Conservation (phyloP, 1,284 basidiomycete species). For the Boletus semigastroideus region DNA sequence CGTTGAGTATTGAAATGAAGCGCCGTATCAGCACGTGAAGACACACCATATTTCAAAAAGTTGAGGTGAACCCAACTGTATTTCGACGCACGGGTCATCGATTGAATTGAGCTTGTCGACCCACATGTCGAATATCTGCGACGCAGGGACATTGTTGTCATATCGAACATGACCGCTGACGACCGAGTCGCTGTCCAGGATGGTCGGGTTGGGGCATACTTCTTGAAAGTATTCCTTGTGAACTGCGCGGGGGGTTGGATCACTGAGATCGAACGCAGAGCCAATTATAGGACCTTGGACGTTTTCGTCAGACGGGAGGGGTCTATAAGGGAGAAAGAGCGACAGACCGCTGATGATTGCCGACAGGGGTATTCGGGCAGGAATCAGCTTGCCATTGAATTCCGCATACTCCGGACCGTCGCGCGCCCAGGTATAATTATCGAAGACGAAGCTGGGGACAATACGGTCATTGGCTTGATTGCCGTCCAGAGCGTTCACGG, state of each 20-base stretch:
- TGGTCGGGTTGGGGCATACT: conserved; percentile 42
- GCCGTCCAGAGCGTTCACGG: neutral
- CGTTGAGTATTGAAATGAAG: neutral
- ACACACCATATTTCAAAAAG: conserved; percentile 47
- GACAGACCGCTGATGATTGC: conserved; percentile 40
- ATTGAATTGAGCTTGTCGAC: conserved; percentile 37
- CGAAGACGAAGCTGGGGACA: conserved; percentile 39
- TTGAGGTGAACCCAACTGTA: conserved; percentile 34
- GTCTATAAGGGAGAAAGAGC: neutral
- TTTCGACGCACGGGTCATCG: conserved; percentile 44
- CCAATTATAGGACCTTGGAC: conserved; percentile 39
- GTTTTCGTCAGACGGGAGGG: neutral
- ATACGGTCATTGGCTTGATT: neutral
- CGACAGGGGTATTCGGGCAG: conserved; percentile 43
- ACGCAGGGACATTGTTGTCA: conserved; percentile 27
- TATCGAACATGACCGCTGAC: conserved; percentile 24
- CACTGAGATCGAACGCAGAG: conserved; percentile 28
- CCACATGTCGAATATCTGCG: conserved; percentile 40
- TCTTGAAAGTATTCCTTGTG: conserved; percentile 42
- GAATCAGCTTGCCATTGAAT: conserved; percentile 42
- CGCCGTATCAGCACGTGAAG: neutral
- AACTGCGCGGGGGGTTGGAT: conserved; percentile 40
- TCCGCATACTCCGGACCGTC: conserved; percentile 32
- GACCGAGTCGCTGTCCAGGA: conserved; percentile 30
- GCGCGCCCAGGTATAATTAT: conserved; percentile 41